A percentile compares a stretch with the other conserved stretches of the same genome.
Evolutionary conservation across 1,284 basidiomycete genomes (phyloP).

Genomic region (Tranzscheliella williamsii): DNA sequence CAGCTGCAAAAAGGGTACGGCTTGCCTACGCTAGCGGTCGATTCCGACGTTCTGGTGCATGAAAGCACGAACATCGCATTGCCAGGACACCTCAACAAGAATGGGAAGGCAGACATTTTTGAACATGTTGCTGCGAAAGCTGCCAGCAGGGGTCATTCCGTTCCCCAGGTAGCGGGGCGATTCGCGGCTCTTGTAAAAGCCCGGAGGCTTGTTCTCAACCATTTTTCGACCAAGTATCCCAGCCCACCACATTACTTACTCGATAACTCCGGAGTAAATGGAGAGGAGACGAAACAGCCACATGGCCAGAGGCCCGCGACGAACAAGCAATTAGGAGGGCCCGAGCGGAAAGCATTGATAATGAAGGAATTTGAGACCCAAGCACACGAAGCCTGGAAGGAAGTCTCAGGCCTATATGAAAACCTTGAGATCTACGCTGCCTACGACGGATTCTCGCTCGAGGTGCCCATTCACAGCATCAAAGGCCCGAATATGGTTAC

Average conservation of each 20-base stretch:
- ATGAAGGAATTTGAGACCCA: conserved; percentile 49
- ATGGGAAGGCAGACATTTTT: conserved; percentile 28
- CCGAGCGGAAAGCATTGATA: conserved; percentile 29
- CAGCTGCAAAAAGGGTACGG: conserved; percentile 13
- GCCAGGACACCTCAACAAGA: conserved; percentile 23
- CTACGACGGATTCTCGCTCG: conserved; percentile 32
- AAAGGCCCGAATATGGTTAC: background rate
- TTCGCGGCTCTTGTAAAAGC: conserved; percentile 51
- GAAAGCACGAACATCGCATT: conserved; percentile 58
- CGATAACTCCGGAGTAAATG: conserved; percentile 11
- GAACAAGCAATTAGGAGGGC: conserved; percentile 16
- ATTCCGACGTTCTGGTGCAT: conserved; percentile 55
- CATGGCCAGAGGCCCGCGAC: background rate
- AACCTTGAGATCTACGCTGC: conserved; percentile 18
- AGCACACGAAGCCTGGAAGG: conserved; percentile 43
- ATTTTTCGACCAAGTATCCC: conserved; percentile 52
- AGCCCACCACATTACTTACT: conserved; percentile 35
- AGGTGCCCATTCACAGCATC: conserved; percentile 9
- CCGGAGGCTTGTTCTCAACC: conserved; percentile 49
- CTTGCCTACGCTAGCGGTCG: conserved; percentile 15
- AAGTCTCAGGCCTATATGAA: background rate
- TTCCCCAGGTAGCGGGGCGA: conserved; percentile 50
- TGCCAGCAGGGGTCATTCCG: conserved; percentile 47
- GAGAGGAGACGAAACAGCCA: background rate
- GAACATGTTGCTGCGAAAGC: conserved; percentile 41